Conservation (phyloP, 768 basidiomycete genomes). For the Suillus brevipes region DNA sequence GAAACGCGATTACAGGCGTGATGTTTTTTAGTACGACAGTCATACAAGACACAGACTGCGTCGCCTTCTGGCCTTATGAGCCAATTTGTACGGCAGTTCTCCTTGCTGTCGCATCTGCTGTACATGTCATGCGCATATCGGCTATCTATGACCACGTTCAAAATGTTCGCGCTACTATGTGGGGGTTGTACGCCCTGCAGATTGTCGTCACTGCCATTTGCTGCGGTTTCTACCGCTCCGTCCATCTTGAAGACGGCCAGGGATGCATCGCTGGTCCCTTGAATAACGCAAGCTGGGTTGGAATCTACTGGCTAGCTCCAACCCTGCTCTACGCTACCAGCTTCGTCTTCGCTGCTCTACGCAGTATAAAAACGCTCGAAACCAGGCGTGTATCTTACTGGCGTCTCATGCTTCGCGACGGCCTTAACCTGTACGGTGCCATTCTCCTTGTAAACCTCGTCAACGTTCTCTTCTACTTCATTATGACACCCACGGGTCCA, state of each 20-base stretch:
- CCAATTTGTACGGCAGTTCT: slow-evolving; percentile 84
- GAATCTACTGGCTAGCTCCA: slow-evolving; percentile 81
- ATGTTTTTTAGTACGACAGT: slow-evolving; percentile 83
- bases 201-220: slow-evolving; percentile 70
- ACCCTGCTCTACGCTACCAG: slow-evolving; percentile 58
- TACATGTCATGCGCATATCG: slow-evolving; percentile 77
- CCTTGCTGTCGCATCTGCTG: slow-evolving; percentile 65
- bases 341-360: slow-evolving; percentile 24
- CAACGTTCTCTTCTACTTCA: slow-evolving; percentile 88
- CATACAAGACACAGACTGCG: slow-evolving; percentile 52
- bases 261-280: slow-evolving; percentile 87
- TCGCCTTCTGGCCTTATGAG: slow-evolving; percentile 79
- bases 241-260: slow-evolving; percentile 70
- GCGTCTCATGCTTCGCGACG: slow-evolving; percentile 90
- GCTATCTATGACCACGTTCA: slow-evolving; percentile 74
- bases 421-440: slow-evolving; percentile 82
- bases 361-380: slow-evolving; percentile 25
- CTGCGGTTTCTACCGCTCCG: slow-evolving; percentile 81
- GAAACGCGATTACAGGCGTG: slow-evolving; percentile 49
- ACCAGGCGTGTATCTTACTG: slow-evolving; percentile 61
- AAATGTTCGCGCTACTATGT: slow-evolving; percentile 54
- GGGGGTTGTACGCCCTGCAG: slow-evolving; percentile 63
- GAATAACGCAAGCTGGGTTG: slow-evolving; percentile 66
- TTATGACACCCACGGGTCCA: slow-evolving; percentile 62
- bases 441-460: slow-evolving; percentile 78